phyloP scores from a whole-genome alignment of 306 rosid species.

The Ceratonia siliqua region DNA sequence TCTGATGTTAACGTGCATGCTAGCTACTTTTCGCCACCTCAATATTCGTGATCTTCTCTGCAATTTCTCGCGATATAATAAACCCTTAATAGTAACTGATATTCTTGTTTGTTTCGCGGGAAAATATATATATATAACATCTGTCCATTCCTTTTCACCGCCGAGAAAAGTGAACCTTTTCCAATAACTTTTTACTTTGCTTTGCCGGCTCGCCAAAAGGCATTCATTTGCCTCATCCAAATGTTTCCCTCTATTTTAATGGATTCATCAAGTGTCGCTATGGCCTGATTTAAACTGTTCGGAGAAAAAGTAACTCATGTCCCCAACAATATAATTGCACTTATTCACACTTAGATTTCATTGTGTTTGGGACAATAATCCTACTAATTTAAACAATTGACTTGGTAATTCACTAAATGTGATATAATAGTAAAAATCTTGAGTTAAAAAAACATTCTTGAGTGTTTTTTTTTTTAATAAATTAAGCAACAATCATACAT shows the following conservation, averaged over 20 bases:
- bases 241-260: not conserved
- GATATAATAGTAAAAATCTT: too few species aligned
- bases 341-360: constrained; percentile 17
- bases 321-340: not conserved
- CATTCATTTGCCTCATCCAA: not conserved
- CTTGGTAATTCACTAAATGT: too few species aligned
- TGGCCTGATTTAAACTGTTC: not conserved
- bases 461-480: too few species aligned
- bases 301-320: not conserved
- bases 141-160: not conserved
- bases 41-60: not conserved
- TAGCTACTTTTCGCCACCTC: not conserved
- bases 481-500: too few species aligned
- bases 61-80: constrained; percentile 31
- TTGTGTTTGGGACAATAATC: constrained; percentile 16
- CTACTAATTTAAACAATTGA: too few species aligned
- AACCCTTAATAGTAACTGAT: not conserved
- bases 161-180: constrained; percentile 28
- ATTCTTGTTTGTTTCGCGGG: not conserved
- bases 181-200: not conserved
- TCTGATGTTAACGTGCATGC: constrained; percentile 49
- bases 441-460: too few species aligned
- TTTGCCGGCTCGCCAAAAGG: constrained; percentile 18
- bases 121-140: not conserved
- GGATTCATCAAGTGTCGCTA: not conserved